phyloP scores from a whole-genome alignment of 768 basidiomycete genomes.

The Lentinula guzmanii region DNA sequence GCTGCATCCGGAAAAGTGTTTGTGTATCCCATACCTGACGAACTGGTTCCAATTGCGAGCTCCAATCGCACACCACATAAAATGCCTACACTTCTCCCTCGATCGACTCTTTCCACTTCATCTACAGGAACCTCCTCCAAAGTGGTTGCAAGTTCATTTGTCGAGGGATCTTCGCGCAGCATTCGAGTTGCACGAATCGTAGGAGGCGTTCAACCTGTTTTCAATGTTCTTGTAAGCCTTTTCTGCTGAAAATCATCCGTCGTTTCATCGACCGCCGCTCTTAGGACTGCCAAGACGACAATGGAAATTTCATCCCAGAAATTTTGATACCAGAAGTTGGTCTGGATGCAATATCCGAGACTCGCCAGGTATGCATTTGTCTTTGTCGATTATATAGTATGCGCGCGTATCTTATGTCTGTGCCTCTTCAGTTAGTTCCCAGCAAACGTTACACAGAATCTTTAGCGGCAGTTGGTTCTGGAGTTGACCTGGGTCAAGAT shows the following conservation, averaged over 20 bases:
- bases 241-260: slow-evolving; percentile 1
- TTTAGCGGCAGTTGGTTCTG: slow-evolving; percentile 59
- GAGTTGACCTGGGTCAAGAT: slow-evolving; percentile 58
- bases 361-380: slow-evolving; percentile 12
- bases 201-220: slow-evolving; percentile 53
- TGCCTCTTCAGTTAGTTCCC: slow-evolving; percentile 28
- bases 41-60: slow-evolving; percentile 30
- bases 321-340: slow-evolving; percentile 37
- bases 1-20: slow-evolving; percentile 56
- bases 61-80: slow-evolving; percentile 37
- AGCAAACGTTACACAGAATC: slow-evolving; percentile 68
- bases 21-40: slow-evolving; percentile 47
- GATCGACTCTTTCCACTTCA: slow-evolving; percentile 37
- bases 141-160: slow-evolving; percentile 43
- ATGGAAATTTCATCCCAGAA: slow-evolving; percentile 47
- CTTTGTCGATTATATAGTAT: neutral
- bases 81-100: slow-evolving; percentile 45
- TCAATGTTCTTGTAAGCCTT: slow-evolving; percentile 50
- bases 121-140: slow-evolving; percentile 29
- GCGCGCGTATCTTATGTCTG: neutral
- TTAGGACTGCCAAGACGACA: slow-evolving; percentile 51
- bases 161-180: slow-evolving; percentile 30
- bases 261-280: neutral
- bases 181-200: slow-evolving; percentile 50
- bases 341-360: slow-evolving; percentile 15